A percentile compares a stretch with the other conserved stretches of the same genome.
Conservation (phyloP, 2,329 filamentous ascomycete species). For the Fusarium gaditjirri region DNA sequence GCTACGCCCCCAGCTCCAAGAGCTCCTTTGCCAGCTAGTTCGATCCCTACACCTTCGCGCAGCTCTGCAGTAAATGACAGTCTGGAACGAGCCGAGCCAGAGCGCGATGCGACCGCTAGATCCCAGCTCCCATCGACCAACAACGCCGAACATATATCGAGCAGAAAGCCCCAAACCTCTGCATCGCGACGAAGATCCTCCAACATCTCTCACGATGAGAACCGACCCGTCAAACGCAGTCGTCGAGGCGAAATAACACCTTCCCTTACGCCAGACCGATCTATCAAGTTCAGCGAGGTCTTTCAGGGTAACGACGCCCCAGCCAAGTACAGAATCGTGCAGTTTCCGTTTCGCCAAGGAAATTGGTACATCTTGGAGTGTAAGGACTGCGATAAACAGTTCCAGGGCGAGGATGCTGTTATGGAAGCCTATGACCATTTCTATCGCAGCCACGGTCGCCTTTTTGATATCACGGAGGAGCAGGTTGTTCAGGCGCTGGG, state of each 20-base stretch:
- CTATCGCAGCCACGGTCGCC: neutral
- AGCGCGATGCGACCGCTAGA: neutral
- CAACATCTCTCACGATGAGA: neutral
- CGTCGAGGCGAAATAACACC: neutral
- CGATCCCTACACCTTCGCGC: neutral
- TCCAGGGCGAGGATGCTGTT: neutral
- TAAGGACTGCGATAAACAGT: neutral
- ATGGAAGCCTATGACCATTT: neutral
- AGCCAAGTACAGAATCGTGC: neutral
- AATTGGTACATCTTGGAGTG: slow-evolving; percentile 2
- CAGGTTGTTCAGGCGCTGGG: neutral
- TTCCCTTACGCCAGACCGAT: neutral
- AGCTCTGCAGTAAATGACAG: neutral
- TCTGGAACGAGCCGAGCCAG: neutral
- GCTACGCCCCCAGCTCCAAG: neutral
- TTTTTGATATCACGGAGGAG: neutral
- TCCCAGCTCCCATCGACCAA: too few species aligned
- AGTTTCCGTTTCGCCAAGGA: neutral
- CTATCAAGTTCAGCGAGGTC: neutral
- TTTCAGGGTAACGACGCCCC: neutral
- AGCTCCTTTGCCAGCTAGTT: neutral
- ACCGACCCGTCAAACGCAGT: neutral
- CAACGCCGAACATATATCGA: neutral
- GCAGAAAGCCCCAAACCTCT: neutral
- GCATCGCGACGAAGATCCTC: neutral